Conservation (phyloP, 78 protist species). For the Dictyostelium intermedium region DNA sequence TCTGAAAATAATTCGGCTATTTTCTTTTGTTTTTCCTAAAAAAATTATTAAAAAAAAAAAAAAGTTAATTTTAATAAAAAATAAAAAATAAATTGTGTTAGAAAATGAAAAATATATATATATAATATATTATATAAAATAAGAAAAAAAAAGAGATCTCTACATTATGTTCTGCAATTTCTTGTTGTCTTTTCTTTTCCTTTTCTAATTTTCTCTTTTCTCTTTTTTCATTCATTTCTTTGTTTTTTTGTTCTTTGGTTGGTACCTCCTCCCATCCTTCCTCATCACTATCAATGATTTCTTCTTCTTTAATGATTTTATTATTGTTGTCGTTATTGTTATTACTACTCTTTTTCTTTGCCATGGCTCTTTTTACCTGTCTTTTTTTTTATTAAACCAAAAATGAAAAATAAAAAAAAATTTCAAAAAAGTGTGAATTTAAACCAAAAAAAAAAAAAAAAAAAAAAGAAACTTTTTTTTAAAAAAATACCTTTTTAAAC, state of each 20-base stretch:
- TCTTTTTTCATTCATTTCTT: constrained; percentile 5
- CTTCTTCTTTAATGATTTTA: not conserved
- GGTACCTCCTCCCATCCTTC: constrained; percentile 34
- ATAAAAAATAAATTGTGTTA: not conserved
- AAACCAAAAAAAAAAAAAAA: too few relatives aligned
- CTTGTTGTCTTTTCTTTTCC: constrained; percentile 22
- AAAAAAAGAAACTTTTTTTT: too few relatives aligned
- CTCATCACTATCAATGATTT: not conserved
- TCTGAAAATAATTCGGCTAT: constrained; percentile 38
- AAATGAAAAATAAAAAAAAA: not conserved
- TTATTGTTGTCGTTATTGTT: constrained; percentile 1
- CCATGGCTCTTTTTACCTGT: not conserved
- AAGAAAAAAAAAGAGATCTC: not conserved
- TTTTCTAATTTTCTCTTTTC: constrained; percentile 4
- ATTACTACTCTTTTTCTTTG: not conserved
- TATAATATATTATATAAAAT: too few relatives aligned
- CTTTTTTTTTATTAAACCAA: too few relatives aligned
- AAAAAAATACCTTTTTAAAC: too few relatives aligned
- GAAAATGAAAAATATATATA: not conserved
- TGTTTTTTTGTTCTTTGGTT: constrained; percentile 14
- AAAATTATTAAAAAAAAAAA: not conserved
- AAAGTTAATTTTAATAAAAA: too few relatives aligned
- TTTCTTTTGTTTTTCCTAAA: constrained; percentile 29
- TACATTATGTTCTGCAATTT: constrained; percentile 17
- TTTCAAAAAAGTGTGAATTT: too few relatives aligned